Evolutionary conservation across 805 yeast species (phyloP).

Genomic region (Wickerhamiella nectarea): DNA sequence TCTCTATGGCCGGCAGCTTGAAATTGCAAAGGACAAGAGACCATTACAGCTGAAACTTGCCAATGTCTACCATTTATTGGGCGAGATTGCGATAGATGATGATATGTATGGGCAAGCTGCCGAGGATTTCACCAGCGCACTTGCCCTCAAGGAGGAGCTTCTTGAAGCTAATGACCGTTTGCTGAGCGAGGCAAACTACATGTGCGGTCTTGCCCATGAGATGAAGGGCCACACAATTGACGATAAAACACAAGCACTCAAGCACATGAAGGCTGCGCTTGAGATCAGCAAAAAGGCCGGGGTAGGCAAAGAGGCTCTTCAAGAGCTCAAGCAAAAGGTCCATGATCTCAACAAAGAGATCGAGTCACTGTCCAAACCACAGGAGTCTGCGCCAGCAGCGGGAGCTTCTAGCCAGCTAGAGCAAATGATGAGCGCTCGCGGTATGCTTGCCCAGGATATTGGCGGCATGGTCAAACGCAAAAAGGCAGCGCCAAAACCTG

Average conservation of each 20-base stretch:
- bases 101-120: constrained; percentile 70
- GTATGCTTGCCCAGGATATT: not conserved
- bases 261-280: constrained; percentile 33
- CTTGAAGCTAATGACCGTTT: constrained; percentile 40
- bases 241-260: constrained; percentile 41
- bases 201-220: constrained; percentile 66
- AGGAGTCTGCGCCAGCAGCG: too few species aligned
- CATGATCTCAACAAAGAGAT: constrained; percentile 16
- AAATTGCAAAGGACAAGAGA: constrained; percentile 22
- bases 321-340: constrained; percentile 21
- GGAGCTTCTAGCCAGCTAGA: not conserved
- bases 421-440: not conserved
- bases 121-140: constrained; percentile 46
- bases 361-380: not conserved
- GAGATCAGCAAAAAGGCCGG: constrained; percentile 30
- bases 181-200: constrained; percentile 68
- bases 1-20: constrained; percentile 38
- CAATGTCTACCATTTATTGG: constrained; percentile 64
- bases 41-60: constrained; percentile 42
- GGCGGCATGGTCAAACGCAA: not conserved
- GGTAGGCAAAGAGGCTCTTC: constrained; percentile 24
- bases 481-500: not conserved
- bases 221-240: constrained; percentile 45
- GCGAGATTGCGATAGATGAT: constrained; percentile 81
- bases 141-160: constrained; percentile 40